Conservation (phyloP, 2,329 filamentous ascomycete genomes). For the Fusarium robinianum region DNA sequence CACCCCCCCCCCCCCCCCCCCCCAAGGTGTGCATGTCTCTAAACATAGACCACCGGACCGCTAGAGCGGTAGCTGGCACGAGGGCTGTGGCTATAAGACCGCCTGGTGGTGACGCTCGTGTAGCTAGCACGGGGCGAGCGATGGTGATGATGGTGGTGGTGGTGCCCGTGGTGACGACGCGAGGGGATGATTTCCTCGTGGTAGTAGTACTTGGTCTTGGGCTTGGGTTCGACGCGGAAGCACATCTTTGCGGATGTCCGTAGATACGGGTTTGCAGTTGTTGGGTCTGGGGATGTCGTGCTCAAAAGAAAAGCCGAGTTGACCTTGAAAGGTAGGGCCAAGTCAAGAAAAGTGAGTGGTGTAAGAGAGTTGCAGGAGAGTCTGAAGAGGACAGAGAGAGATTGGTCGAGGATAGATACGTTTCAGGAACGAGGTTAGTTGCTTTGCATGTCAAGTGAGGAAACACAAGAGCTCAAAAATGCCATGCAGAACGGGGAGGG, state of each 20-base stretch:
- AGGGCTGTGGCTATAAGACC: slow-evolving; percentile 47
- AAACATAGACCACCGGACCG: slow-evolving; percentile 36
- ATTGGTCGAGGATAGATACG: no score
- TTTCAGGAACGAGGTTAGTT: not conserved
- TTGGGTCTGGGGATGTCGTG: slow-evolving; percentile 11
- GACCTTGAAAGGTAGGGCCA: slow-evolving; percentile 9
- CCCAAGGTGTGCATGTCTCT: no score
- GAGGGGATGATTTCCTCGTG: slow-evolving; percentile 58
- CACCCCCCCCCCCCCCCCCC: no score
- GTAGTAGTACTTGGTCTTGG: slow-evolving; percentile 58
- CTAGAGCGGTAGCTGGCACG: slow-evolving; percentile 51
- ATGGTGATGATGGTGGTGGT: slow-evolving; percentile 43
- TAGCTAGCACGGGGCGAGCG: slow-evolving; percentile 50
- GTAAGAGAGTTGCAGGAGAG: slow-evolving; percentile 1
- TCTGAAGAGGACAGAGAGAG: not conserved
- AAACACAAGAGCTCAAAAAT: slow-evolving; percentile 4
- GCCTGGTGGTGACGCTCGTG: slow-evolving; percentile 45
- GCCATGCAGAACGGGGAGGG: slow-evolving; percentile 3
- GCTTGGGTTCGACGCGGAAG: slow-evolving; percentile 50
- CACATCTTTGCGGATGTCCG: slow-evolving; percentile 50
- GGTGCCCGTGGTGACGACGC: slow-evolving; percentile 44
- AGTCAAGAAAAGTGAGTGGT: not conserved
- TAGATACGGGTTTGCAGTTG: no score
- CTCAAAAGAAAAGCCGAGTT: not conserved
- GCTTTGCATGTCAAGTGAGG: slow-evolving; percentile 1